phyloP scores from a whole-genome alignment of 345 rosid genomes.

The Linum trigynum region DNA sequence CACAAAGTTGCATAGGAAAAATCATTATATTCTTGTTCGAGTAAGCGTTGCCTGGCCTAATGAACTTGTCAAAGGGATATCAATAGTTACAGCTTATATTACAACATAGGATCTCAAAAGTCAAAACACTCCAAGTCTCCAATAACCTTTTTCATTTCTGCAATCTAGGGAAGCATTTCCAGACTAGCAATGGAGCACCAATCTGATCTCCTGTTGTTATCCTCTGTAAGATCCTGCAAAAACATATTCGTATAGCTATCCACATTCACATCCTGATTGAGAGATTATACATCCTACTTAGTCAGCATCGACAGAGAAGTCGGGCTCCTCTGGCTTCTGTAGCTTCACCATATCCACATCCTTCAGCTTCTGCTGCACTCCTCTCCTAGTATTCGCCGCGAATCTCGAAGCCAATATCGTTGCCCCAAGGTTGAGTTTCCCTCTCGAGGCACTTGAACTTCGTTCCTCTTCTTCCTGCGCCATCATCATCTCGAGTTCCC shows the following conservation, averaged over 20 bases:
- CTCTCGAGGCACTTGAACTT: conserved; percentile 27
- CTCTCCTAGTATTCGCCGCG: conserved; percentile 79
- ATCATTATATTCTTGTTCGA: too few species aligned
- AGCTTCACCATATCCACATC: conserved; percentile 59
- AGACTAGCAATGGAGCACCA: not conserved
- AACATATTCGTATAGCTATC: not conserved
- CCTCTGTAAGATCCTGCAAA: too few species aligned
- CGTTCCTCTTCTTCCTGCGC: conserved; percentile 19
- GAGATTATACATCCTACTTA: not conserved
- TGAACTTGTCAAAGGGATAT: too few species aligned
- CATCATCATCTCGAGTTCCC: conserved; percentile 15
- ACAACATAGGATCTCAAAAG: too few species aligned
- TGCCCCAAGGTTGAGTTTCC: conserved; percentile 53
- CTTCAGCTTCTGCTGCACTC: conserved; percentile 52
- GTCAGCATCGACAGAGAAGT: conserved; percentile 46
- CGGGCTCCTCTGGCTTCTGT: conserved; percentile 81
- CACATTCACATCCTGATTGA: not conserved
- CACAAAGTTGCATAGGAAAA: too few species aligned
- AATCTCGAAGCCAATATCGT: conserved; percentile 70
- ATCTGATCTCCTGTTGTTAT: not conserved
- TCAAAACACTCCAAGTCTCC: too few species aligned
- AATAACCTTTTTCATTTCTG: too few species aligned
- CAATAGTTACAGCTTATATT: too few species aligned
- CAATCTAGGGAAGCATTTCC: too few species aligned
- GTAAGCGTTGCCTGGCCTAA: too few species aligned